Evolutionary conservation across 106 monocot genomes (phyloP), one percentile per base, ranked within the genome.

Genomic region (Dendrobium nobile): DNA sequence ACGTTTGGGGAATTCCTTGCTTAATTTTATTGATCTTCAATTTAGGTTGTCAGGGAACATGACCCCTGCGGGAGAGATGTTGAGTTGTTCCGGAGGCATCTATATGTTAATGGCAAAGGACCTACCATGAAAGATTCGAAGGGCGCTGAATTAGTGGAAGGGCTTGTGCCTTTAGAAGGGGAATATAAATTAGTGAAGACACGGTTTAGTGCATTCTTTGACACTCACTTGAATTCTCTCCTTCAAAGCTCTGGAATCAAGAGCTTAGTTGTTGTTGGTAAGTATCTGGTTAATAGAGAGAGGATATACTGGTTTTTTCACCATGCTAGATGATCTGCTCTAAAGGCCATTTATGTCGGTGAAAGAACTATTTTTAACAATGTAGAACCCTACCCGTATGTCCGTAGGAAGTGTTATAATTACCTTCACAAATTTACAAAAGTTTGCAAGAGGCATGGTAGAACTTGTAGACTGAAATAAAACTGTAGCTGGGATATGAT

Each of bases 121-220:
- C 97, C 95, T 28, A 89, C 84, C 44, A 65, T 73, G 13, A 91
- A 87, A 79, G 95, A 92, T 40, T 85, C 85, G 2, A 82, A 86
- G 83, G 97, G 97, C 20, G 88, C 92, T 70, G 92, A 95, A 72
- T 87, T 98, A 40, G 89, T 88, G 37, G 88, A 94, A 44, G 95
- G 91, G 20, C 92, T 98, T 41, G 73, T 72, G 47, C 82, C 89
- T 6, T 79, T 84, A 79, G 89, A 91, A 80, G 89, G 89, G n/a
- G 97, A 98, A 15, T 95, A 95, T 77, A 92, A 95, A 73, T 61
- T 98, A 56, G 88, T 89, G 43, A 98, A 98, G 84, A 98, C 92
- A 11, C 90, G 97, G n/a, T 98, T 98, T 81, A 98, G 97, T 80
- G 97, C 97, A 41, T 98, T 98, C 75, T 95, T 92, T 81, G 83